Conservation (phyloP, 2,329 filamentous ascomycete genomes). For the Phyllosticta citriasiana region DNA sequence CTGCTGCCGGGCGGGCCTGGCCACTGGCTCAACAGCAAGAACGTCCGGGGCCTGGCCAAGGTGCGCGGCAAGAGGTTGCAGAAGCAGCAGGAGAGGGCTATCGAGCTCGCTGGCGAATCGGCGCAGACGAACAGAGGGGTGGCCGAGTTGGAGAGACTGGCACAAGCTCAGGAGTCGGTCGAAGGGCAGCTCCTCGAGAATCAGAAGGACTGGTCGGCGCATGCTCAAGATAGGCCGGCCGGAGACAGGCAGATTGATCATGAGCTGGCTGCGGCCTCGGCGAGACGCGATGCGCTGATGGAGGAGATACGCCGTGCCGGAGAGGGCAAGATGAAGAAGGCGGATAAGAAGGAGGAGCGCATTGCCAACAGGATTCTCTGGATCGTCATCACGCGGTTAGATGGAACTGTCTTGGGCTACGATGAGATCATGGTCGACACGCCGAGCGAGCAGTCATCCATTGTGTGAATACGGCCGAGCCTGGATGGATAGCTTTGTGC, state of each 20-base stretch:
- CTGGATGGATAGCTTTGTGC: not conserved
- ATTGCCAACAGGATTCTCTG: slow-evolving; percentile 5
- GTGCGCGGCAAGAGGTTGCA: not conserved
- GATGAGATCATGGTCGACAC: not conserved
- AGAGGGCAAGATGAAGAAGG: slow-evolving; percentile 7
- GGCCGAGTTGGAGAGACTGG: slow-evolving; percentile 2
- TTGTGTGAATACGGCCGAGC: not conserved
- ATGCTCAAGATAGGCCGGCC: not conserved
- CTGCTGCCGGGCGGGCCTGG: slow-evolving; percentile 11
- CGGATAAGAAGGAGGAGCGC: slow-evolving; percentile 5
- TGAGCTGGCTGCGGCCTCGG: not conserved
- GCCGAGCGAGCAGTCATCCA: not conserved
- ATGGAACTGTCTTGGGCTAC: not conserved
- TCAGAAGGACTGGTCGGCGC: not conserved
- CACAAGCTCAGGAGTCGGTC: not conserved
- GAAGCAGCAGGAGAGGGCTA: slow-evolving; percentile 1
- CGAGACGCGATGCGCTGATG: not conserved
- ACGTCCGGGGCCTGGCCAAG: not conserved
- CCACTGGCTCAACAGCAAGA: slow-evolving; percentile 6
- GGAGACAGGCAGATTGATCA: not conserved
- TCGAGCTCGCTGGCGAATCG: slow-evolving; percentile 1
- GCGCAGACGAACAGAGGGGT: not conserved
- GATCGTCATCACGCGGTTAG: slow-evolving; percentile 1
- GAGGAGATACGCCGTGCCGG: slow-evolving; percentile 6
- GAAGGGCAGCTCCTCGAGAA: not conserved